Conservation (phyloP, 306 rosid species). For the Sophora flavescens region DNA sequence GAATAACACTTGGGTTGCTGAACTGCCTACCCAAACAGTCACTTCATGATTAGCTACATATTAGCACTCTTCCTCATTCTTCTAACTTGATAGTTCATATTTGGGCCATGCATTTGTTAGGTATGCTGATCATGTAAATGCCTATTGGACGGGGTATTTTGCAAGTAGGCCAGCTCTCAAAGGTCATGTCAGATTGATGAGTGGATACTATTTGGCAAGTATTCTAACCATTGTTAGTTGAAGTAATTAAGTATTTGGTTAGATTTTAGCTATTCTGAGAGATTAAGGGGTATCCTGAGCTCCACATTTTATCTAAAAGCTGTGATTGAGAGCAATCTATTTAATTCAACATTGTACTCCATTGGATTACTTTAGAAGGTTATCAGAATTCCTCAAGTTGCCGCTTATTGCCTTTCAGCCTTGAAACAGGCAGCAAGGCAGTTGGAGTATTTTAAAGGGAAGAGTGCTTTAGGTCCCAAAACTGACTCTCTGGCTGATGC, state of each 20-base stretch:
- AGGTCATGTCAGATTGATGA: conserved; percentile 75
- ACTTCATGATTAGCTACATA: conserved; percentile 7
- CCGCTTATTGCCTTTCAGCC: conserved; percentile 36
- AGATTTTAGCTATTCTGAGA: conserved; percentile 25
- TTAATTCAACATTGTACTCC: conserved; percentile 2
- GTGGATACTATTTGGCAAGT: conserved; percentile 81
- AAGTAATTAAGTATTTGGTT: conserved; percentile 30
- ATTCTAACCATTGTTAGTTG: conserved; percentile 31
- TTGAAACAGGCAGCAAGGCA: conserved; percentile 84
- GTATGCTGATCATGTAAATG: conserved; percentile 79
- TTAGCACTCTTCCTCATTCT: conserved; percentile 14
- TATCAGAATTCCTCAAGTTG: conserved; percentile 12
- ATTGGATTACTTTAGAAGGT: conserved; percentile 3
- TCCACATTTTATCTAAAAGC: conserved; percentile 11
- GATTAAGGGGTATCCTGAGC: conserved; percentile 10
- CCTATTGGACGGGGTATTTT: conserved; percentile 96
- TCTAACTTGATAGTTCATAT: conserved; percentile 40
- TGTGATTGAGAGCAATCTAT: conserved; percentile 30
- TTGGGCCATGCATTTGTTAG: conserved; percentile 55
- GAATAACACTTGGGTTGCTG: conserved; percentile 34
- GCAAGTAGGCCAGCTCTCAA: conserved; percentile 89
- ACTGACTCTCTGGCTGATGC: conserved; percentile 84
- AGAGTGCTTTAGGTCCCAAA: conserved; percentile 64
- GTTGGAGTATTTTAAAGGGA: conserved; percentile 78
- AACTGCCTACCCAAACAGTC: conserved; percentile 6